phyloP scores from a whole-genome alignment of 495 filamentous ascomycete species.

The Penicillium argentinense region DNA sequence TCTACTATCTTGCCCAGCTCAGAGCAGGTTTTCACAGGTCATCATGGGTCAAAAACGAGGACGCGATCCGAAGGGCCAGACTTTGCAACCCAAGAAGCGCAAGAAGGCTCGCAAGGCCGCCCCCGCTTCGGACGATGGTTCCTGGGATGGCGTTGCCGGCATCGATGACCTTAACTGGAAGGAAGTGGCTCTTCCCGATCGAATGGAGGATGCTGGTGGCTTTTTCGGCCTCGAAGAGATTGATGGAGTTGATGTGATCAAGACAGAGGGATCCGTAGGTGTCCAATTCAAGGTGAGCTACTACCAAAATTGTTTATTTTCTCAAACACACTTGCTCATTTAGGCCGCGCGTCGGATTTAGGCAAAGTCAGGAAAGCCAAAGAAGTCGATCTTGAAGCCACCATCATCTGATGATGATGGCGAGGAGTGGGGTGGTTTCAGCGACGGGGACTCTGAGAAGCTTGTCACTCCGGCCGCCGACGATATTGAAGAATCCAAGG shows the following conservation, averaged over 20 bases:
- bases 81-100: slow-evolving; percentile 45
- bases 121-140: slow-evolving; percentile 15
- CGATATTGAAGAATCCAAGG: slow-evolving; percentile 20
- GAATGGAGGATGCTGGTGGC: slow-evolving; percentile 87
- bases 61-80: slow-evolving; percentile 41
- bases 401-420: slow-evolving; percentile 28
- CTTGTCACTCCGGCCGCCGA: slow-evolving; percentile 16
- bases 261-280: slow-evolving; percentile 31
- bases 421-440: slow-evolving; percentile 60
- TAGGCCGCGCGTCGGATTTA: slow-evolving; percentile 11
- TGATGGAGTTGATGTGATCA: slow-evolving; percentile 80
- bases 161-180: slow-evolving; percentile 80
- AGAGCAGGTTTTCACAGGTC: neutral
- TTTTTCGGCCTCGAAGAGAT: slow-evolving; percentile 94
- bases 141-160: slow-evolving; percentile 30
- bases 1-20: slow-evolving; percentile 1
- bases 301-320: slow-evolving; percentile 7
- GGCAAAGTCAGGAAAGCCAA: slow-evolving; percentile 38
- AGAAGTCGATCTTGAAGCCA: slow-evolving; percentile 36
- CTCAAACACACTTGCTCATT: neutral
- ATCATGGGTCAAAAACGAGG: slow-evolving; percentile 49
- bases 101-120: slow-evolving; percentile 43
- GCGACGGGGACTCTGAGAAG: slow-evolving; percentile 39
- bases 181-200: slow-evolving; percentile 78
- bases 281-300: slow-evolving; percentile 48